phyloP scores from a whole-genome alignment of 1,139 yeast genomes.

The Zygosaccharomyces sapae region DNA sequence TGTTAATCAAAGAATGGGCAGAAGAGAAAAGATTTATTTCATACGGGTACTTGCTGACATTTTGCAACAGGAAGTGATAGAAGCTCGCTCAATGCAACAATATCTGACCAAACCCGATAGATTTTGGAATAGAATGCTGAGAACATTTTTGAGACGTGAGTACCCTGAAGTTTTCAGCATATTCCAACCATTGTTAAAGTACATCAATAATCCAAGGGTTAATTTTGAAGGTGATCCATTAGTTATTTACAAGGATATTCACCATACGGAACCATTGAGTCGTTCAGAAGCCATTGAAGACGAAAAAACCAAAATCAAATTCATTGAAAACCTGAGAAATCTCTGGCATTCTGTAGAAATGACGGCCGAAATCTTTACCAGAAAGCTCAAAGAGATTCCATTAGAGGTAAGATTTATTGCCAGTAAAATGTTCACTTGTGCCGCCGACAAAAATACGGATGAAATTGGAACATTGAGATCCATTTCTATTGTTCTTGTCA shows the following conservation, averaged over 20 bases:
- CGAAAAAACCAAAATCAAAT: constrained; percentile 60
- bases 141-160: constrained; percentile 22
- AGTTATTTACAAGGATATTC: constrained; percentile 47
- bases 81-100: constrained; percentile 19
- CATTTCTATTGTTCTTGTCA: constrained; percentile 68
- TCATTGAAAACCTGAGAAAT: constrained; percentile 68
- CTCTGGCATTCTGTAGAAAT: constrained; percentile 69
- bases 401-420: constrained; percentile 53
- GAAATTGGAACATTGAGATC: constrained; percentile 45
- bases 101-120: constrained; percentile 23
- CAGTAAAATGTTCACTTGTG: constrained; percentile 46
- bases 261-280: constrained; percentile 42
- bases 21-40: constrained; percentile 71
- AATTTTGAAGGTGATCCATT: constrained; percentile 82
- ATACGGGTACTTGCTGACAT: constrained; percentile 56
- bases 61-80: constrained; percentile 40
- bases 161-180: constrained; percentile 46
- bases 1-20: constrained; percentile 30
- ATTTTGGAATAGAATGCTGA: constrained; percentile 49
- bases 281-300: constrained; percentile 77
- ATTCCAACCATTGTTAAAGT: constrained; percentile 48
- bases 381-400: constrained; percentile 52
- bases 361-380: constrained; percentile 46
- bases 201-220: constrained; percentile 46
- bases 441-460: constrained; percentile 40